Conservation (phyloP, 1,284 basidiomycete genomes). For the Moniliophthora roreri region DNA sequence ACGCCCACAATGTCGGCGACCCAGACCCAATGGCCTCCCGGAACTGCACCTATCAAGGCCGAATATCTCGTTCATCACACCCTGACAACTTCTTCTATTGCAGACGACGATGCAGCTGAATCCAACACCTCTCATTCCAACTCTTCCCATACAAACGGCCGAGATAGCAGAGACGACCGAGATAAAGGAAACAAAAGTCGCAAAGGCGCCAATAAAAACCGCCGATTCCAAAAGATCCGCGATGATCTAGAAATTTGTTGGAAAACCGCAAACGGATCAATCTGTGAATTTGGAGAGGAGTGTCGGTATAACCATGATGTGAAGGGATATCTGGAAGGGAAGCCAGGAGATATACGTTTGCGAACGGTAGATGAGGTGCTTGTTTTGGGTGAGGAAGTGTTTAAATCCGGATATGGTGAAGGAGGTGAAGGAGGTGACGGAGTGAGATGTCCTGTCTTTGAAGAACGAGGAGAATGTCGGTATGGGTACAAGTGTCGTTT, state of each 20-base stretch:
- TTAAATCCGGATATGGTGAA: constrained; percentile 11
- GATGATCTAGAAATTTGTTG: constrained; percentile 80
- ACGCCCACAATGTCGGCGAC: no score
- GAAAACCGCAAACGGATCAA: constrained; percentile 60
- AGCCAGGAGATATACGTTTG: constrained; percentile 73
- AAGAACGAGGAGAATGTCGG: constrained; percentile 77
- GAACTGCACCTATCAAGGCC: constrained; percentile 17
- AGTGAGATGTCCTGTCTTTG: constrained; percentile 73
- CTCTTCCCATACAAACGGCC: constrained; percentile 40
- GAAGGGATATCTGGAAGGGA: constrained; percentile 71
- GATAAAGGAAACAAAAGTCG: constrained; percentile 71
- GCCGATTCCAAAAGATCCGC: constrained; percentile 68
- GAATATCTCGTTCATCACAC: constrained; percentile 50
- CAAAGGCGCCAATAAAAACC: constrained; percentile 78
- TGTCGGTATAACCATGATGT: constrained; percentile 87
- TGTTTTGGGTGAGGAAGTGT: constrained; percentile 27
- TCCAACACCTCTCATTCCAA: constrained; percentile 41
- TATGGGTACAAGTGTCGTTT: constrained; percentile 91
- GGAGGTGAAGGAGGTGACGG: constrained; percentile 41
- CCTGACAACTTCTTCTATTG: constrained; percentile 28
- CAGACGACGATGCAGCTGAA: constrained; percentile 81
- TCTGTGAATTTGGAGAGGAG: constrained; percentile 64
- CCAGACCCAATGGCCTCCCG: constrained; percentile 6
- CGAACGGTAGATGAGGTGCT: constrained; percentile 41
- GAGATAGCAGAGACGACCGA: constrained; percentile 38